Base-by-base conservation (phyloP, 2,329 filamentous ascomycete species). In the Teratosphaeriaceae sp. region DNA sequence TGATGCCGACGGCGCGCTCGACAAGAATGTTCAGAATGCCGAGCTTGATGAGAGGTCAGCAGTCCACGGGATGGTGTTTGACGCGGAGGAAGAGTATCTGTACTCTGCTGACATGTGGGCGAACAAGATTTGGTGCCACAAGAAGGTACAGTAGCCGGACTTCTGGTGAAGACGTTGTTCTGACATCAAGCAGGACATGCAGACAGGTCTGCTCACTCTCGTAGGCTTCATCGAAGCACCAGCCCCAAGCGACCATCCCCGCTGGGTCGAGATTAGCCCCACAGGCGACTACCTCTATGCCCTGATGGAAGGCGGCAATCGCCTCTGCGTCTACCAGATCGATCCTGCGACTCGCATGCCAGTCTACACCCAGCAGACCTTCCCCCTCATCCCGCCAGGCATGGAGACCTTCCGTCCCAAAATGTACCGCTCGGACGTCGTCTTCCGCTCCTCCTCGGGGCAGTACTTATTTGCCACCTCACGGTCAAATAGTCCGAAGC, bases 271-370 rank as follows among this genome's bases (percentile, higher is more conserved):
- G 54, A 82, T 94, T 61, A 85, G 90, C 63, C 82, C 83, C 2
- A 77, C 77, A 1, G 86, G 85, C 16, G 76, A 80, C 45, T 88
- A 88, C 64, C 74, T 94, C 44, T 94, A 94, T 66, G 86, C 78
- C 6, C 73, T 94, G 54, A 94, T 92, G 85, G 88, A 94, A 66
- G 83, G 82, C n/a, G 86, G 87, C 42, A 94, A 94, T 68, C 74
- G 83, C 40, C 68, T 94, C 44, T 87, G 80, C 63, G 84, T 88
- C 56, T 94, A 92, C 65, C 75, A 85, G 51, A 80, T 94, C 65
- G 84, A 92, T 62, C 77, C 80, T 43, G 63, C 71, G 34, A 86
- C 84, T 3, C 83, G 80, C 63, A 68, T 86, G 60, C 88, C 88
- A 11, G 76, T 87, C 15, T 92, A 86, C 67, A 94, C 87, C 4